These are phyloP conservation scores for Cruciata laevipes DNA, from an alignment of 257 asterid genomes.

Conservation along the genomic window DNA sequence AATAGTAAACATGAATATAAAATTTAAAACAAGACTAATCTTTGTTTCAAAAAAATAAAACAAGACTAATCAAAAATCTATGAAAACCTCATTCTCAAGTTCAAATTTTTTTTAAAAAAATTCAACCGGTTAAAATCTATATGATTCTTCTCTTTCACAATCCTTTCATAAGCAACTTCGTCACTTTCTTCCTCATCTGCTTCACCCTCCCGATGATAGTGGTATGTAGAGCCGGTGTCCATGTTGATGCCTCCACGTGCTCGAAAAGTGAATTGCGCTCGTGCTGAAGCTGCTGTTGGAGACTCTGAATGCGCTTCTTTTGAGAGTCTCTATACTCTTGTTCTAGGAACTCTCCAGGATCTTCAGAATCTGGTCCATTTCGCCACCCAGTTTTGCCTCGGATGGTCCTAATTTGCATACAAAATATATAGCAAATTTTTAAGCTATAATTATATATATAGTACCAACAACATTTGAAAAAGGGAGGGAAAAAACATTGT, in stretches of 20 bases:
- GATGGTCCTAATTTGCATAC: not conserved
- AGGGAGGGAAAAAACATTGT: too few species aligned
- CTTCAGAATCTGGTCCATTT: conserved; percentile 38
- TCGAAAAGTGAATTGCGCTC: conserved; percentile 39
- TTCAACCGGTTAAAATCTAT: too few species aligned
- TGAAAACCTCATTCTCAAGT: too few species aligned
- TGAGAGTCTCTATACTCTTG: conserved; percentile 41
- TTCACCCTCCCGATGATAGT: conserved; percentile 31
- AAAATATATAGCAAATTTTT: too few species aligned
- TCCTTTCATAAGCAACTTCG: conserved; percentile 18
- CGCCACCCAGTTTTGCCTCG: conserved; percentile 48
- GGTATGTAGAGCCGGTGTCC: conserved; percentile 30
- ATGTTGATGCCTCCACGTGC: conserved; percentile 22
- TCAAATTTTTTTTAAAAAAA: too few species aligned
- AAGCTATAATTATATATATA: too few species aligned
- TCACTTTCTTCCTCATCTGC: conserved; percentile 41
- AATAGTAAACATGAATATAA: too few species aligned
- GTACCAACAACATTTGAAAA: too few species aligned
- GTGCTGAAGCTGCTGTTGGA: conserved; percentile 45
- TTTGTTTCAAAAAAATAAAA: too few species aligned
- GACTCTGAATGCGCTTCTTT: conserved; percentile 48
- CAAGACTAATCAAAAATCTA: too few species aligned
- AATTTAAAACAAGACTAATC: too few species aligned
- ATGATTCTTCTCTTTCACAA: too few species aligned
- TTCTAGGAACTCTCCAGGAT: conserved; percentile 52